Evolutionary conservation across 139 green algal genomes (phyloP).

Genomic region (Picochlorum costavermella): DNA sequence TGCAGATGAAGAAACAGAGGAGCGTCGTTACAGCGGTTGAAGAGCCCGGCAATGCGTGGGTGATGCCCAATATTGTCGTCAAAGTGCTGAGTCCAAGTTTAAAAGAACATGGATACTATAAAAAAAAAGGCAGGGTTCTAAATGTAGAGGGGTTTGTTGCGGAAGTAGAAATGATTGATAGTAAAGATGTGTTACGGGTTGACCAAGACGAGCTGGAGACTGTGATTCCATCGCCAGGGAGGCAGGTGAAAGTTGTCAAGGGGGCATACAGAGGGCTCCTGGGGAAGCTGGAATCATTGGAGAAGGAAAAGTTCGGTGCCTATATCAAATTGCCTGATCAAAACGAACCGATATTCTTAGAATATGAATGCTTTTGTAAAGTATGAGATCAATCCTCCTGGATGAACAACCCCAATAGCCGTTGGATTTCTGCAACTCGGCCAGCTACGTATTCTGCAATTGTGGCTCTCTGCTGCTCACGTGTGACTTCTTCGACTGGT

Average conservation of each 20-base stretch:
- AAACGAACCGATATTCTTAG: slow-evolving; percentile 49
- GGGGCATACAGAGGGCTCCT: slow-evolving; percentile 49
- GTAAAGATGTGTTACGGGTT: slow-evolving; percentile 65
- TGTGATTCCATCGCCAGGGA: slow-evolving; percentile 58
- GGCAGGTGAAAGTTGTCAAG: slow-evolving; percentile 66
- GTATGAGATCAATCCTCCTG: neutral
- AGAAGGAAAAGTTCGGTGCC: slow-evolving; percentile 65
- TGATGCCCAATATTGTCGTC: slow-evolving; percentile 74
- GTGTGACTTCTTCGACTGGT: slow-evolving; percentile 4
- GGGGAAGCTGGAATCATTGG: slow-evolving; percentile 47
- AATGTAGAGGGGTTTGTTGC: slow-evolving; percentile 65
- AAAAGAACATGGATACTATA: slow-evolving; percentile 80
- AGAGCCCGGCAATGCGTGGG: slow-evolving; percentile 39
- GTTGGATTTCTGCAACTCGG: slow-evolving; percentile 6
- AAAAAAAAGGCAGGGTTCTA: slow-evolving; percentile 79
- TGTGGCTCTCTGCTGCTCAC: neutral
- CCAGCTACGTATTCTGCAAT: neutral
- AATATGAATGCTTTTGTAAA: slow-evolving; percentile 93
- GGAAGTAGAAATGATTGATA: slow-evolving; percentile 68
- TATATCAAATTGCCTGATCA: slow-evolving; percentile 32
- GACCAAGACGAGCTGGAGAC: slow-evolving; percentile 93
- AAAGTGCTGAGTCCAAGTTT: slow-evolving; percentile 80
- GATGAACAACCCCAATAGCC: neutral
- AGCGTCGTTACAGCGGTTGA: neutral
- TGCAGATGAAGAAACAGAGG: slow-evolving; percentile 16